A percentile compares a stretch with the other conserved stretches of the same genome.
phyloP scores from a whole-genome alignment of 257 asterid species.

The Rhazya stricta region DNA sequence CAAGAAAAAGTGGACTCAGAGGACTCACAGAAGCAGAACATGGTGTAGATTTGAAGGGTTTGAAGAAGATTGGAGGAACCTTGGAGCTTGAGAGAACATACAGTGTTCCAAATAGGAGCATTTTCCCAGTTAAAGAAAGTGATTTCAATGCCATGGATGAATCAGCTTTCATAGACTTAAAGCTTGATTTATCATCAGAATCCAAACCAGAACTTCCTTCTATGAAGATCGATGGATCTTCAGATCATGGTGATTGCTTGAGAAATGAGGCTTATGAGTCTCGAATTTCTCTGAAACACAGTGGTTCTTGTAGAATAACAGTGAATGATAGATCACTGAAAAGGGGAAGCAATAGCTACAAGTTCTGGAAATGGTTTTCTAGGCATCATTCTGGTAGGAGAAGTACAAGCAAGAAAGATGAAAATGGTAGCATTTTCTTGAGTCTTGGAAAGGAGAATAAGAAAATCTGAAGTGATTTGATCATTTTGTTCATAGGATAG shows the following conservation, averaged over 20 bases:
- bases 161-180: constrained; percentile 74
- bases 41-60: constrained; percentile 23
- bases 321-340: constrained; percentile 41
- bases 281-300: constrained; percentile 16
- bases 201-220: constrained; percentile 27
- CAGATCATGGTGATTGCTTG: constrained; percentile 31
- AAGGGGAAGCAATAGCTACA: constrained; percentile 45
- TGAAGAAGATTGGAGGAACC: constrained; percentile 16
- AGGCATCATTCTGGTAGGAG: constrained; percentile 45
- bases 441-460: constrained; percentile 18
- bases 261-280: constrained; percentile 17
- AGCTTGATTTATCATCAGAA: constrained; percentile 55
- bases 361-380: constrained; percentile 87
- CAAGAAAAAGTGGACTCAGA: constrained; percentile 27
- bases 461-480: neutral
- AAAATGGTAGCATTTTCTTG: constrained; percentile 10
- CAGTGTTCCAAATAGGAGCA: constrained; percentile 44
- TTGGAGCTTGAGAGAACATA: constrained; percentile 34
- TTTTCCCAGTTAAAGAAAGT: constrained; percentile 70
- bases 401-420: constrained; percentile 34
- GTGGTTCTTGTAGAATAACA: constrained; percentile 45
- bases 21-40: constrained; percentile 26
- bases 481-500: constrained; percentile 2
- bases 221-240: constrained; percentile 30
- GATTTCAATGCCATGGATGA: constrained; percentile 74